phyloP scores from a whole-genome alignment of 352 stramenopile species.

The Globisporangium canariense region DNA sequence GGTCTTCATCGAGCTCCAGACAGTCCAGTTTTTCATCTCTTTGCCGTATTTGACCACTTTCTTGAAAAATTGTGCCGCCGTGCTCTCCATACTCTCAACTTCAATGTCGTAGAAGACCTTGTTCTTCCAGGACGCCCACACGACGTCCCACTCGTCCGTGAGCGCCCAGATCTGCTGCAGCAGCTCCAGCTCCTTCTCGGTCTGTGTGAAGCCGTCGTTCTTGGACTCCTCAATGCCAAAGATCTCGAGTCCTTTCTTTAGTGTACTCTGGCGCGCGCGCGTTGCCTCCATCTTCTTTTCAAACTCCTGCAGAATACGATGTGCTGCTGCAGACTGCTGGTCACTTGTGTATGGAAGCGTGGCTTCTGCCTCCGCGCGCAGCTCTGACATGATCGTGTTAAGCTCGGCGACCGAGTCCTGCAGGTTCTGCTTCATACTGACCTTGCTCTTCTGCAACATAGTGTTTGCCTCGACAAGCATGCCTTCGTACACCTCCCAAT shows the following conservation, averaged over 20 bases:
- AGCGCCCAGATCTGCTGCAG: conserved; percentile 90
- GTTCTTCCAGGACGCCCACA: conserved; percentile 91
- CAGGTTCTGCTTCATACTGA: conserved; percentile 95
- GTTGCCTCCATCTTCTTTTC: conserved; percentile 87
- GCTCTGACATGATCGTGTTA: conserved; percentile 80
- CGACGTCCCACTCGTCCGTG: conserved; percentile 84
- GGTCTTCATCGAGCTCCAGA: conserved; percentile 90
- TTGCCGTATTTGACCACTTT: conserved; percentile 92
- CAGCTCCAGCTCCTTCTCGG: conserved; percentile 87
- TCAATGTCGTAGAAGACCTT: conserved; percentile 91
- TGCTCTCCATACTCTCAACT: conserved; percentile 90
- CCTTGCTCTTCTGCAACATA: conserved; percentile 91
- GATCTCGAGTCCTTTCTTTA: conserved; percentile 92
- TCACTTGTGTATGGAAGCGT: conserved; percentile 76
- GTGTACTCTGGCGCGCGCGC: conserved; percentile 49
- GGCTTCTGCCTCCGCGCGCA: conserved; percentile 67
- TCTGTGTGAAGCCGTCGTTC: conserved; percentile 83
- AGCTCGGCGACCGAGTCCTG: conserved; percentile 89
- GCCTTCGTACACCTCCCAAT: conserved; percentile 84
- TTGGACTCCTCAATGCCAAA: conserved; percentile 89
- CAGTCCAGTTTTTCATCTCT: conserved; percentile 91
- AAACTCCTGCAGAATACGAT: conserved; percentile 79
- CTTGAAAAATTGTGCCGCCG: conserved; percentile 88
- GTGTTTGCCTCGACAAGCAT: conserved; percentile 85
- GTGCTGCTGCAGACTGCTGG: conserved; percentile 45